These are phyloP conservation scores for Picochlorum costavermella DNA, from an alignment of 139 green algal species.

Conservation along the genomic window DNA sequence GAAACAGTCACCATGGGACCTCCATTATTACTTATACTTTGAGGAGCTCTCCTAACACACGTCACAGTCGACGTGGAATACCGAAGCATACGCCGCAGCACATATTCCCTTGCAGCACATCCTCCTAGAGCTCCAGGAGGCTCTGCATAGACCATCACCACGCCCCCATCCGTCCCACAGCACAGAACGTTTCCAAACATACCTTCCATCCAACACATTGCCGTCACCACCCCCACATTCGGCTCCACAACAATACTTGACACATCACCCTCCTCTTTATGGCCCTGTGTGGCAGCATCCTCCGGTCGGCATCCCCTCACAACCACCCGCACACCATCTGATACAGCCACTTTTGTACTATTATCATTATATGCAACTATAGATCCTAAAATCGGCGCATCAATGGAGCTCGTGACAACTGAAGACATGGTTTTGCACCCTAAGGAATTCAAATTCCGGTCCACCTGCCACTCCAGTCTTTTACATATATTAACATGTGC, in stretches of 20 bases:
- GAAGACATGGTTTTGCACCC: too few species aligned
- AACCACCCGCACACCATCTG: not conserved
- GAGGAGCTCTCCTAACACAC: not conserved
- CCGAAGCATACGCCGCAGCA: not conserved
- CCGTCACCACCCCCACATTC: not conserved
- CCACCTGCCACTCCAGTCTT: too few species aligned
- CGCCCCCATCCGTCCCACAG: conserved; percentile 8
- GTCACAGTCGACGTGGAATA: not conserved
- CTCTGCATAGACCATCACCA: conserved; percentile 14
- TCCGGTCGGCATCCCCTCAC: not conserved
- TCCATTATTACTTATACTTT: conserved; percentile 1
- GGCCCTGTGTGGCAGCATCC: not conserved
- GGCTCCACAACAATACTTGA: not conserved
- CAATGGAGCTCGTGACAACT: too few species aligned
- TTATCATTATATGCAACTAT: conserved; percentile 2
- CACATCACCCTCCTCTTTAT: too few species aligned
- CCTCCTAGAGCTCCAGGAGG: not conserved
- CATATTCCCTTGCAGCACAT: not conserved
- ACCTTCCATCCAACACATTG: not conserved
- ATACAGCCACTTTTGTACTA: not conserved
- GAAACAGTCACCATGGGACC: conserved; percentile 14
- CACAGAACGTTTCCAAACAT: conserved; percentile 15
- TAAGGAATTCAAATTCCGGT: too few species aligned
- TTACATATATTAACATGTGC: too few species aligned
- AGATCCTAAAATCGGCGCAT: not conserved